Base-by-base conservation (phyloP, 768 basidiomycete genomes). In the Trametes villosa region DNA sequence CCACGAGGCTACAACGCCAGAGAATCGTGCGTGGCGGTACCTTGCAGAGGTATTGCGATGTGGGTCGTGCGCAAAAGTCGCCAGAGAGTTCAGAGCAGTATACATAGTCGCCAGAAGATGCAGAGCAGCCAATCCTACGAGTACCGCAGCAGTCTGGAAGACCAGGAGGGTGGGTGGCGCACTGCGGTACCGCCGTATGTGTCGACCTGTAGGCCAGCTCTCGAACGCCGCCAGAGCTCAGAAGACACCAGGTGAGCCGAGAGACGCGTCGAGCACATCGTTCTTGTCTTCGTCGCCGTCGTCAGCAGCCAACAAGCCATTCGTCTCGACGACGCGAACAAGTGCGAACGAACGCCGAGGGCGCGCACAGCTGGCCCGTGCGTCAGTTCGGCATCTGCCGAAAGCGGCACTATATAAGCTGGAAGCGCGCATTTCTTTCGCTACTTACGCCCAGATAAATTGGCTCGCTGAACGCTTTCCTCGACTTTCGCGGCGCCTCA, bases 381-480 rank as follows among this genome's bases (percentile, higher is more conserved):
- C 13, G 52, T 42, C n/a, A 30, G 24, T 5, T 22, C 30, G 15
- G 34, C 50, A 4, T 15, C 27, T 22, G 50, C 30, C 50, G 31
- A 15, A 12, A 18, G 33, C 24, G 18, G 50, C 50, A 3, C 1
- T 45, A 46, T 42, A 41, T 49, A 57, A 31, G 4, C 46, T 27
- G 51, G 26, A 27, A 31, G 36, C 51, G 0, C n/a, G 22, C 27
- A 26, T 33, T 48, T 53, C 47, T 38, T 42, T 30, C 24, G 38
- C 44, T 40, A 48, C 34, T 41, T 46, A 20, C 33, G 17, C 49
- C 60, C 60, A 56, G 54, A 56, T 59, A 24, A 40, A 63, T 63
- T 63, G 57, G 62, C 62, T 63, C 57, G 62, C 53, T 29, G 62
- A 59, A 58, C 62, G 52, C 62, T 56, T 13, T 59, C 40, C 36